Evolutionary conservation across 768 basidiomycete genomes (phyloP).

Genomic region (Macrolepiota fuliginosa): DNA sequence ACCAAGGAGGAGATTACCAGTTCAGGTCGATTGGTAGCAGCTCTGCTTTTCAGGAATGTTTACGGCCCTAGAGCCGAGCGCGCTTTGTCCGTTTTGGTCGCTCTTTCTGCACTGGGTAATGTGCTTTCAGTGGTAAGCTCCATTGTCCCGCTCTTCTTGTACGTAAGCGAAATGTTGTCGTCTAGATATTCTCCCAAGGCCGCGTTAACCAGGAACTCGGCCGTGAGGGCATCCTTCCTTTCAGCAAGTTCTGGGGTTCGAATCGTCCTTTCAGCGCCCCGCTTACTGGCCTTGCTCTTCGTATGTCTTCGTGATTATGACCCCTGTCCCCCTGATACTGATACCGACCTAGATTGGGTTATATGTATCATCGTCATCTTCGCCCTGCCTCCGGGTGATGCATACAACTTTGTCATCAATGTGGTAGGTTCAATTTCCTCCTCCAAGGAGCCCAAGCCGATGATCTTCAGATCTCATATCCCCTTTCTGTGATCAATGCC

Average conservation of each 20-base stretch:
- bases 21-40: slow-evolving; percentile 58
- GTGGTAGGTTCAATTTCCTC: slow-evolving; percentile 33
- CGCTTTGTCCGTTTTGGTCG: slow-evolving; percentile 35
- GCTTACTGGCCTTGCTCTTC: slow-evolving; percentile 50
- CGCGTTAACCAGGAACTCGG: slow-evolving; percentile 63
- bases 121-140: slow-evolving; percentile 42
- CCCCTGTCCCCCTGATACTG: background rate
- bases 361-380: slow-evolving; percentile 36
- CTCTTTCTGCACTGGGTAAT: slow-evolving; percentile 58
- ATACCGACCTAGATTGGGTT: slow-evolving; percentile 27
- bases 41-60: slow-evolving; percentile 64
- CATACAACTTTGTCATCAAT: slow-evolving; percentile 62
- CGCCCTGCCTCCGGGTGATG: slow-evolving; percentile 58
- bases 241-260: slow-evolving; percentile 57
- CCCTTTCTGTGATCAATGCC: slow-evolving; percentile 48
- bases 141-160: background rate
- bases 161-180: slow-evolving; percentile 16
- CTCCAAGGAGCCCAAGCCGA: background rate
- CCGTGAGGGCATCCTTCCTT: slow-evolving; percentile 60
- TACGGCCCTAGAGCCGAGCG: slow-evolving; percentile 54
- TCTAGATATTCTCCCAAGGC: slow-evolving; percentile 27
- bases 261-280: slow-evolving; percentile 64
- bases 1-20: slow-evolving; percentile 58
- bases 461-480: slow-evolving; percentile 37
- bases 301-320: slow-evolving; percentile 27